Evolutionary conservation across 768 basidiomycete species (phyloP).

Genomic region (Rhizopogon roseolus): DNA sequence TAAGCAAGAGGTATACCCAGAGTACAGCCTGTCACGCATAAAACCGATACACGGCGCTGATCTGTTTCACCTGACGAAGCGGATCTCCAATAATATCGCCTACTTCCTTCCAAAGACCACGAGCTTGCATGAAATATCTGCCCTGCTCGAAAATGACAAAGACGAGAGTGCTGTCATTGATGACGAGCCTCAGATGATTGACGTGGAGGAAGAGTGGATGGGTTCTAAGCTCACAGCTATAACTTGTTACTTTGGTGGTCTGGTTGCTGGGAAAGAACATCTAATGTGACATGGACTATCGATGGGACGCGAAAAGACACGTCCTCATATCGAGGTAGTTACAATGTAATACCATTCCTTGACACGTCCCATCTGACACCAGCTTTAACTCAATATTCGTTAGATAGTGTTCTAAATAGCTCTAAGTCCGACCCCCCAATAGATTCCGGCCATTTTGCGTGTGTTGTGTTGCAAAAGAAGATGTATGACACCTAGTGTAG

Average conservation of each 20-base stretch:
- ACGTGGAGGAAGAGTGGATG: constrained; percentile 98
- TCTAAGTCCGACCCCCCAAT: too few species aligned
- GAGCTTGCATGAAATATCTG: constrained; percentile 65
- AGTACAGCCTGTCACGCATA: constrained; percentile 68
- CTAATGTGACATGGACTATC: constrained; percentile 36
- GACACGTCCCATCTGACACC: too few species aligned
- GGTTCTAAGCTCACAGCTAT: constrained; percentile 88
- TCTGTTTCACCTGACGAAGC: constrained; percentile 69
- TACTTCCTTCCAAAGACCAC: constrained; percentile 88
- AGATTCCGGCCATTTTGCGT: too few species aligned
- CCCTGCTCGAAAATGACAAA: constrained; percentile 4
- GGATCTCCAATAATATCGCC: constrained; percentile 78
- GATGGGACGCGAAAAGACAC: neutral
- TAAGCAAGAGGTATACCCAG: constrained; percentile 32
- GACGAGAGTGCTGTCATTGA: neutral
- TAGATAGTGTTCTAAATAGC: too few species aligned
- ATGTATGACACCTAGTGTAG: too few species aligned
- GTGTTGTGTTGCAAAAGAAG: too few species aligned
- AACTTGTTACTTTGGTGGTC: constrained; percentile 90
- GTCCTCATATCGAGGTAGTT: neutral
- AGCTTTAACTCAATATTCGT: too few species aligned
- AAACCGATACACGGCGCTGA: constrained; percentile 79
- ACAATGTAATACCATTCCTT: too few species aligned
- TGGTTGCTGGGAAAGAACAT: constrained; percentile 63
- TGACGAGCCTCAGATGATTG: constrained; percentile 52